Base-by-base conservation (phyloP, 805 yeast species). In the Ogataea corticis region DNA sequence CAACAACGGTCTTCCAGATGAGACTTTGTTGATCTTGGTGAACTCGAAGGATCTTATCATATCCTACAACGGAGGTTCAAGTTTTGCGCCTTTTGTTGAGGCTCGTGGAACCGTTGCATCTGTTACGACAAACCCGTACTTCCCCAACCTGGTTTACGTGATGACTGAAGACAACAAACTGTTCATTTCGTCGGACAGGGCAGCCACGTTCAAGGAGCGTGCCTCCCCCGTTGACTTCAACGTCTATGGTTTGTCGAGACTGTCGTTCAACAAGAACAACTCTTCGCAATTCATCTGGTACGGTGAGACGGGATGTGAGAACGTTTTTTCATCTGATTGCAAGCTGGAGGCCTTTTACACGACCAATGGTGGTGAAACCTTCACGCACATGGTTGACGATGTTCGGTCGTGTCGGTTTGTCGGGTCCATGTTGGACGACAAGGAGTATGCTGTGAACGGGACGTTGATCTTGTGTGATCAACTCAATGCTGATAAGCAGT, bases 61-160 rank as follows among this genome's bases (percentile, higher is more conserved):
- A 7, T 86, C 97, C 0, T 83, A 77, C 55, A 82, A 89, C 61
- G 86, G 86, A 33, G 92, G 92, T 12, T 57, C 65, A 3, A 56
- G 60, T 1, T 79, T 86, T 67, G 63, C 62, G 19, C 60, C 58
- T 39, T 46, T 56, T 25, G 43, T 25, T 11, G 51, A 57, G 34
- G 57, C 58, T 13, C 63, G 55, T 7, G 69, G 77, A 14, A 70
- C 69, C 13, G 70, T 85, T 40, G 48, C 73, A 5, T 78, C 76
- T n/a, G 71, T 85, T n/a, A 69, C 70, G 33, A 77, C 79, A 34
- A 90, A 94, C 50, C 79, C 80, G 7, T 76, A 74, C 49, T 71
- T 72, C 51, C 74, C 79, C 2, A 80, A 86, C 48, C 74, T 76
- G 32, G 77, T 82, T 28, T 71, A 79, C 53, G 66, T 82, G 41